Evolutionary conservation across 2,329 filamentous ascomycete genomes (phyloP).

Genomic region (Xylariaceae sp.): DNA sequence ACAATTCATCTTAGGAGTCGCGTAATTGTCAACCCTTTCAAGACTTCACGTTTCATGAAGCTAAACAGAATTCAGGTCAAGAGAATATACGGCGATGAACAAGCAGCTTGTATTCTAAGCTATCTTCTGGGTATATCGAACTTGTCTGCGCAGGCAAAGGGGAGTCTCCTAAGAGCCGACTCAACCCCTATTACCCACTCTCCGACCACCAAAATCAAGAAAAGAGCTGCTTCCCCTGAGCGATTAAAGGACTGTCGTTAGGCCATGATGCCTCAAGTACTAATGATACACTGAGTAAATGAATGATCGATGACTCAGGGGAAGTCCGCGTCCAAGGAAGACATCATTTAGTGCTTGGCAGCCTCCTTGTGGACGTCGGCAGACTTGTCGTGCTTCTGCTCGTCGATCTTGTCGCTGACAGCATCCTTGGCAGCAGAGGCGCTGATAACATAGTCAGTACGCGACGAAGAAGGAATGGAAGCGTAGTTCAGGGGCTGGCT

Average conservation of each 20-base stretch:
- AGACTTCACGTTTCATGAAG: background rate
- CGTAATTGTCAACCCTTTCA: too few species aligned
- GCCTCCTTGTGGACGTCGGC: slow-evolving; percentile 35
- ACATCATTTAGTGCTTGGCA: slow-evolving; percentile 32
- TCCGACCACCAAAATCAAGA: slow-evolving; percentile 12
- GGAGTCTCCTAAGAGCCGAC: slow-evolving; percentile 12
- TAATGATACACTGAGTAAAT: too few species aligned
- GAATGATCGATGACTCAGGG: slow-evolving; percentile 1
- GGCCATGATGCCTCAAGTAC: too few species aligned
- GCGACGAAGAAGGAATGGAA: background rate
- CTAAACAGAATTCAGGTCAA: background rate
- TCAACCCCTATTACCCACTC: slow-evolving; percentile 12
- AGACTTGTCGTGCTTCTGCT: slow-evolving; percentile 35
- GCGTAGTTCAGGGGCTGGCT: slow-evolving; percentile 18
- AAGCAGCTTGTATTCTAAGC: slow-evolving; percentile 29
- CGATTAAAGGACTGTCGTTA: background rate
- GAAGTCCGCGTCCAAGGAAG: background rate
- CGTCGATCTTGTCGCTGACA: slow-evolving; percentile 42
- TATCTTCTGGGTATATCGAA: slow-evolving; percentile 32
- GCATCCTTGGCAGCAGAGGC: slow-evolving; percentile 47
- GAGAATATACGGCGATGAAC: slow-evolving; percentile 1
- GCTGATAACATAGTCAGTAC: slow-evolving; percentile 33
- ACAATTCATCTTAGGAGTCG: too few species aligned
- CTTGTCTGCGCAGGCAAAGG: slow-evolving; percentile 6
- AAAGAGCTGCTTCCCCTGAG: slow-evolving; percentile 17